Evolutionary conservation across 1,284 basidiomycete species (phyloP).

Genomic region (Leccinum solheimii): DNA sequence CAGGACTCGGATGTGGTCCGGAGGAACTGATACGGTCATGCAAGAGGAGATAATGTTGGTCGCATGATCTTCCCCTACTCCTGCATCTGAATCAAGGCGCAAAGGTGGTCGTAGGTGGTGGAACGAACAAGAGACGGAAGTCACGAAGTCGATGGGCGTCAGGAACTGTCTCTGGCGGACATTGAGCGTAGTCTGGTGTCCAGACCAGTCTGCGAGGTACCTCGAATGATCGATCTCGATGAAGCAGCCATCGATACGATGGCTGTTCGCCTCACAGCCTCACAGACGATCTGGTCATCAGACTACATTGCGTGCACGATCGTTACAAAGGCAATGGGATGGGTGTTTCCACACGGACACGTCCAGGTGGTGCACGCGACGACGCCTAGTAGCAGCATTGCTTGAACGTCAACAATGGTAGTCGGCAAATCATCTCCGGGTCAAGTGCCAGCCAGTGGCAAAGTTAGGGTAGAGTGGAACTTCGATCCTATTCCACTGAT

Average conservation of each 20-base stretch:
- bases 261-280: neutral
- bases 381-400: neutral
- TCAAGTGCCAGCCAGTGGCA: neutral
- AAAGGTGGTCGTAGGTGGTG: neutral
- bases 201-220: neutral
- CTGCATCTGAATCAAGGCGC: neutral
- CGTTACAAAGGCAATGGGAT: constrained; percentile 18
- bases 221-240: neutral
- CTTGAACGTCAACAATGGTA: neutral
- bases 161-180: constrained; percentile 7
- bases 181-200: neutral
- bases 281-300: neutral
- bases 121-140: neutral
- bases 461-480: neutral
- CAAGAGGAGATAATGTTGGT: constrained; percentile 12
- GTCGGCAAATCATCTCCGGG: neutral
- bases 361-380: neutral
- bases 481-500: neutral
- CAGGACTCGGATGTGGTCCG: constrained; percentile 13
- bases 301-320: constrained; percentile 12
- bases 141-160: neutral
- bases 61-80: neutral
- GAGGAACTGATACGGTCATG: constrained; percentile 24
- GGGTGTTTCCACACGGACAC: constrained; percentile 24
- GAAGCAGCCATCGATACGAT: neutral